Percentiles rank a stretch among this genome's conserved stretches.
Conservation (phyloP, 768 basidiomycete genomes). For the Strobilomyces echinocephalus region DNA sequence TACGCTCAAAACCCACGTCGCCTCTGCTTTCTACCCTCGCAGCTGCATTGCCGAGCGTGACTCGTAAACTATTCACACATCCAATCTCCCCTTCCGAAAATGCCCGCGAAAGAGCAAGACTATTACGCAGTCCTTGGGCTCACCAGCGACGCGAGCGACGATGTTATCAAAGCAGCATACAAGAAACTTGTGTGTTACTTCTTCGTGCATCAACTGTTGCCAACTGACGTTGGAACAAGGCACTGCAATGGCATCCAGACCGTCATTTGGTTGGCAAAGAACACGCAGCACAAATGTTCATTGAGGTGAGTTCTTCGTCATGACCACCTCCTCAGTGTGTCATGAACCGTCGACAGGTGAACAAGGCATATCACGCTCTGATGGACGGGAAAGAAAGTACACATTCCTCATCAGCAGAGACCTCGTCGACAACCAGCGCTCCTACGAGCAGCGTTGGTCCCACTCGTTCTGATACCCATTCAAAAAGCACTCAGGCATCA, state of each 20-base stretch:
- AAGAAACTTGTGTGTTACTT: conserved; percentile 48
- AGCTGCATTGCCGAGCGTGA: conserved; percentile 10
- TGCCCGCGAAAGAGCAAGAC: conserved; percentile 26
- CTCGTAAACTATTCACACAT: conserved; percentile 8
- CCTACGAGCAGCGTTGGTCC: conserved; percentile 18
- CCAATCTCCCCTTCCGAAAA: conserved; percentile 20
- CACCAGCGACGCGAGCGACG: conserved; percentile 39
- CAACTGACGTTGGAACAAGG: conserved; percentile 32
- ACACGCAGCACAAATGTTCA: conserved; percentile 49
- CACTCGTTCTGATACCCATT: conserved; percentile 18
- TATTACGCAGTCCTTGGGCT: conserved; percentile 45
- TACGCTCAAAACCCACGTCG: conserved; percentile 10
- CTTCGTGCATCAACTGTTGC: conserved; percentile 22
- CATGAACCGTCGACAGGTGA: conserved; percentile 35
- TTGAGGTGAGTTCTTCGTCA: conserved; percentile 41
- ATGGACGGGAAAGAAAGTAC: conserved; percentile 39
- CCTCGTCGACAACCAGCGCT: conserved; percentile 21
- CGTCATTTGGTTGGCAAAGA: conserved; percentile 51
- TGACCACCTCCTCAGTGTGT: background rate
- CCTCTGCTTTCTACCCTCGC: conserved; percentile 8
- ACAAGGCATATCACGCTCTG: conserved; percentile 52
- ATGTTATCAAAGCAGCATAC: conserved; percentile 57
- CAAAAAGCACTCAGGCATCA: conserved; percentile 24
- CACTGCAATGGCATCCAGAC: conserved; percentile 66
- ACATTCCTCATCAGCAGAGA: conserved; percentile 25